Base-by-base conservation (phyloP, 2,329 filamentous ascomycete species). In the Trichoderma semiorbis region DNA sequence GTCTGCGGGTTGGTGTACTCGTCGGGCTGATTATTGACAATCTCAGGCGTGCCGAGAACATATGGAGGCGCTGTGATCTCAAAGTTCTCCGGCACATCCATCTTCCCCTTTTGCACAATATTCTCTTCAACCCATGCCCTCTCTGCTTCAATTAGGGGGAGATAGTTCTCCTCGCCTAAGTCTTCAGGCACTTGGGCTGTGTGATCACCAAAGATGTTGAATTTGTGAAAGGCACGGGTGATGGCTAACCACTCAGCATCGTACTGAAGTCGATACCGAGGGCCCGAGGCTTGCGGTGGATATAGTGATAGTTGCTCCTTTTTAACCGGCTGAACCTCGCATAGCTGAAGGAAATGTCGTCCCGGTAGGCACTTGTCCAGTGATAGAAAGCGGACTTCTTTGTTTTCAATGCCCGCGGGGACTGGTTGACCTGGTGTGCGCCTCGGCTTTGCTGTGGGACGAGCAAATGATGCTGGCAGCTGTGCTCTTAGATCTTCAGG, bases 191-290 rank as follows among this genome's bases (percentile, higher is more conserved):
- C 81, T 50, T 81, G 80, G 1, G 87, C 85, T 8, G 82, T 78
- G 6, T 84, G 85, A 74, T 91, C 85, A 72, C 93, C 92, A 47
- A 95, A 83, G 1, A 83, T 81, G 2, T 96, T 85, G 53, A 89
- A 85, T 3, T 84, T 76, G 53, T 92, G 89, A 78, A 98, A 97
- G 8, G 90, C 91, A 55, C 95, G 92, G 14, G 91, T 95, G 74
- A 99, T 98, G 55, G 96, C 92, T 8, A 99, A 90, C 95, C 95
- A 99, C 83, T 99, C 96, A 12, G 91, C 89, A 80, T 99, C 96
- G 79, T 99, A 98, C 62, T 90, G 84, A 0, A 98, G 85, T 12
- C 83, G 84, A 75, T 89, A 87, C 1, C 90, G 89, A 24, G 77
- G 76, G 1, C 69, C 70, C 5, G 72, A 70, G 14, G 76, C 26